Evolutionary conservation across 352 stramenopile species (phyloP).

Genomic region (Globisporangium canariense): DNA sequence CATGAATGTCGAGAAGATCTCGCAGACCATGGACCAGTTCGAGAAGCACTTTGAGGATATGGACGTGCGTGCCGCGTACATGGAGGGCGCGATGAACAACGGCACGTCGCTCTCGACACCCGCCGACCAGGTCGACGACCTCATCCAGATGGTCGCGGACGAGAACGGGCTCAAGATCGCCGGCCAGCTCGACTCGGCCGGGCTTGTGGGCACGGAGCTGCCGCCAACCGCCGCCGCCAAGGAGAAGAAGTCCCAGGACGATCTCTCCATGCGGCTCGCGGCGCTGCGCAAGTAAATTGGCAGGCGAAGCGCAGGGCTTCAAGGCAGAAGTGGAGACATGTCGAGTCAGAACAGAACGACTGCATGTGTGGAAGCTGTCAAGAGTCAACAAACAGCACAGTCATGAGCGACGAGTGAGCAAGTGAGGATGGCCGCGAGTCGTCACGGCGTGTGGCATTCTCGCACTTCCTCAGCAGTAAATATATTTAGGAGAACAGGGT

Average conservation of each 20-base stretch:
- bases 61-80: constrained; percentile 97
- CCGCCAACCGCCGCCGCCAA: constrained; percentile 57
- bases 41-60: constrained; percentile 99
- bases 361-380: too few species aligned
- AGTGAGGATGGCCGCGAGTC: neutral
- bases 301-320: neutral
- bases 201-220: constrained; percentile 80
- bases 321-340: too few species aligned
- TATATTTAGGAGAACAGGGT: neutral
- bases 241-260: constrained; percentile 82
- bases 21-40: constrained; percentile 97
- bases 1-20: constrained; percentile 98
- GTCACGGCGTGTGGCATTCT: neutral
- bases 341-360: neutral
- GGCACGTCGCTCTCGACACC: constrained; percentile 94
- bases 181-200: constrained; percentile 91
- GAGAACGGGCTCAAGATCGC: constrained; percentile 96
- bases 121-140: constrained; percentile 95
- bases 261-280: constrained; percentile 79
- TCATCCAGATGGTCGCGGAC: constrained; percentile 98
- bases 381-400: too few species aligned
- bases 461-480: neutral
- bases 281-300: constrained; percentile 56
- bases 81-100: constrained; percentile 97
- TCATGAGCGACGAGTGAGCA: too few species aligned